Percentiles rank a stretch among this genome's conserved stretches.
Evolutionary conservation across 257 asterid genomes (phyloP).

Genomic region (Handroanthus guayacan): DNA sequence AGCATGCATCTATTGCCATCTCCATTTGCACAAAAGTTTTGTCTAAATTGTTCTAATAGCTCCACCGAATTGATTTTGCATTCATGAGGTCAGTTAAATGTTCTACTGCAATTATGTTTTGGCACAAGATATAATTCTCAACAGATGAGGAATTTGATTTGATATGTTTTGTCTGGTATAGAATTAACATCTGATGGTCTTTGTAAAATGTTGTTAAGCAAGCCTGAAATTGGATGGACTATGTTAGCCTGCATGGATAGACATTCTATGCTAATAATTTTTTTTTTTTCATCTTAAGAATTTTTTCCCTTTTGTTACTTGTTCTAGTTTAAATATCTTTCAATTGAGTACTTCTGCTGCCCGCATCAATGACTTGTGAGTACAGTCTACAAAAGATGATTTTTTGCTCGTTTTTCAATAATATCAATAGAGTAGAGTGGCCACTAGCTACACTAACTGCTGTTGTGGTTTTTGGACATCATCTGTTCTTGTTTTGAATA

Average conservation of each 20-base stretch:
- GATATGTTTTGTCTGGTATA: not conserved
- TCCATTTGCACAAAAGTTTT: not conserved
- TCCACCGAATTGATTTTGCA: not conserved
- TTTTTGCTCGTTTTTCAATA: not conserved
- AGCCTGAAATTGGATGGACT: conserved; percentile 16
- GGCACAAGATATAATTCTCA: not conserved
- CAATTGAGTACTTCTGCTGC: not conserved
- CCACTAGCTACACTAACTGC: not conserved
- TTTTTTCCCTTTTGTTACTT: not conserved
- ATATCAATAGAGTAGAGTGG: not conserved
- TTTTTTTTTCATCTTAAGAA: not conserved
- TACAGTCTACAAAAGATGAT: not conserved
- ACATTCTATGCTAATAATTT: not conserved
- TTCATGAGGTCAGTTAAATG: not conserved
- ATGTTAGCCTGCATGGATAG: not conserved
- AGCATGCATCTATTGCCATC: not conserved
- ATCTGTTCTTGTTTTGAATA: conserved; percentile 29
- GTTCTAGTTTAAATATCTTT: not conserved
- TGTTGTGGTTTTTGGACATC: conserved; percentile 7
- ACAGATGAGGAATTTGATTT: not conserved
- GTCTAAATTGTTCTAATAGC: not conserved
- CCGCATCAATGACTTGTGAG: conserved; percentile 2
- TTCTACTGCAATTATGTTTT: not conserved
- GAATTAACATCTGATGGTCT: not conserved
- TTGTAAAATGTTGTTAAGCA: not conserved